Evolutionary conservation across 1,284 basidiomycete genomes (phyloP), one percentile per base, ranked within the genome.

Genomic region (Rhizopogon hawkerae): DNA sequence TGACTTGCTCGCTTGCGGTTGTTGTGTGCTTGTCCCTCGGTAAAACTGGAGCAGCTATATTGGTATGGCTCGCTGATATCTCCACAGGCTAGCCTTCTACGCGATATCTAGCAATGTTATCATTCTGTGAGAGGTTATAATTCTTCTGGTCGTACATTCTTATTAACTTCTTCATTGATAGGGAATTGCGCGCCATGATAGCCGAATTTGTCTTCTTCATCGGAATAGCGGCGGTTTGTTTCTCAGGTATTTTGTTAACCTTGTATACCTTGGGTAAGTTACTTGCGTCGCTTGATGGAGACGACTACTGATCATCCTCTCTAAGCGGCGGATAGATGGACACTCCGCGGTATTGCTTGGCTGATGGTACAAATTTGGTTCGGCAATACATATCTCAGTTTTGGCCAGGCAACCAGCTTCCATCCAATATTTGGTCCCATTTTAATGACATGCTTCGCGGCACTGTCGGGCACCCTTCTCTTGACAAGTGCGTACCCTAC

Each of bases 1-100:
- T 60, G 89, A 93, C 58, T 75, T 92, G 37, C 74, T 94, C 31
- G 77, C 90, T 3, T 90, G 86, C 58, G 89, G 85, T 6, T 90
- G 88, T 7, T 93, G 90, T 60, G 84, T 94, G 43, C 75, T 94
- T 21, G 89, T 93, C 61, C 91, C 92, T 8, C 77, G 91, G 81
- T 53, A 38, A 16, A 11, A 39, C 31, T 47, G 21, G 3, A 24
- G 23, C 35, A 38, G 42, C 11, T n/a, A 36, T 18, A 23, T 23
- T 35, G 23, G 4, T 48, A 18, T 48, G 51, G 58, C 41, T 48
- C 49, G 21, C 16, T 49, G 26, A 35, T 46, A 2, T 26, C 24
- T 41, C 13, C 26, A 35, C 38, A 83, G 83, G 38, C 69, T 94
- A 13, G 89, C 88, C 0, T 94, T 94, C 67, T 92, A 90, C 62